Evolutionary conservation across 164 flowering plant species (phyloP), one percentile per base, ranked within the genome.

Genomic region (Chloranthus sessilifolius): DNA sequence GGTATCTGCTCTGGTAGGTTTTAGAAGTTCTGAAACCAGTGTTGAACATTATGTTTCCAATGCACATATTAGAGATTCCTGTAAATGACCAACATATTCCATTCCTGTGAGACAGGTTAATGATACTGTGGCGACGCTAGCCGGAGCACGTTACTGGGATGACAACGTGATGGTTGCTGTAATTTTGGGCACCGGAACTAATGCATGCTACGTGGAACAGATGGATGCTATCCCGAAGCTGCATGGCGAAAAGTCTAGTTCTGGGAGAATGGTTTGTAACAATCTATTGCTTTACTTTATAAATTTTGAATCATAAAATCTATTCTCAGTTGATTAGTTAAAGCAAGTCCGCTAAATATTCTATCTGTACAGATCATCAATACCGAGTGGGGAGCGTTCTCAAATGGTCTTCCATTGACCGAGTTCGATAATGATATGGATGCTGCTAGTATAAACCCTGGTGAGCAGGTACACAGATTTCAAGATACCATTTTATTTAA

Each of bases 111-210:
- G 28, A 37, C 54, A 91, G 98, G 92, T 85, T 23, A 91, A 91
- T 68, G 98, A 91, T 57, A 60, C 92, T 7, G 89, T 91, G 14
- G 98, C 83, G 52, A 80, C 92, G 10, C 67, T 91, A 50, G 98
- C 98, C n/a, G 88, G 92, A 40, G 96, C 86, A 39, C 74, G 76
- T 20, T 85, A 91, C 56, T 77, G 81, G 83, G 95, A 91, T 52
- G 67, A 83, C 12, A 90, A 91, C 69, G 92, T 77, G 17, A 71
- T 81, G 84, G 85, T 76, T 62, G 95, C 90, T 48, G 94, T 88
- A 45, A 80, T 91, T 67, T 68, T 91, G 53, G 98, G 96, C n/a
- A 91, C 96, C 21, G 95, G 96, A 65, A 88, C 98, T 23, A 88
- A 91, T 70, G 98, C 98, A 6, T 85, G 89, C 62, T 91, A 88